Conservation (phyloP, 805 yeast genomes). For the Kockiozyma suomiensis region DNA sequence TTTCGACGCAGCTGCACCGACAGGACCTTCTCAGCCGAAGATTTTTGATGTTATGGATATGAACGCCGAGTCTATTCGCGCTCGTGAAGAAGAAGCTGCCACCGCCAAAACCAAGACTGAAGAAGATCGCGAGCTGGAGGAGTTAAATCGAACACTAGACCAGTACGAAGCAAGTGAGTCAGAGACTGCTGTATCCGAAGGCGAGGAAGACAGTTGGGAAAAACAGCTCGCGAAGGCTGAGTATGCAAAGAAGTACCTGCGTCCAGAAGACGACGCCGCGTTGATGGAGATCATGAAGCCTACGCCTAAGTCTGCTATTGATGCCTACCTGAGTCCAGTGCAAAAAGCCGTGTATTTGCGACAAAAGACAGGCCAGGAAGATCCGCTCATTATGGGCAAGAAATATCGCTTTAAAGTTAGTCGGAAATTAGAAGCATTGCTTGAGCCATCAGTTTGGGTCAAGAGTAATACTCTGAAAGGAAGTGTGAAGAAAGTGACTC, state of each 20-base stretch:
- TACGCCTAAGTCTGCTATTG: slow-evolving; percentile 20
- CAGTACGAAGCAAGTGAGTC: slow-evolving; percentile 1
- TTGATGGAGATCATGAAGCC: slow-evolving; percentile 24
- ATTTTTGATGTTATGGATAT: slow-evolving; percentile 15
- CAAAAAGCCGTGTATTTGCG: slow-evolving; percentile 28
- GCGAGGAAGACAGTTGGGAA: slow-evolving; percentile 2
- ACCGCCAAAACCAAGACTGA: background rate
- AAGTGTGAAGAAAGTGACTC: slow-evolving; percentile 85
- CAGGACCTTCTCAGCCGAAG: slow-evolving; percentile 11
- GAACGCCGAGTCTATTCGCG: slow-evolving; percentile 5
- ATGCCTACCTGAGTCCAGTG: slow-evolving; percentile 19
- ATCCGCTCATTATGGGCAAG: slow-evolving; percentile 44
- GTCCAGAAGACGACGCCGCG: slow-evolving; percentile 26
- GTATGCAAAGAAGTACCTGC: background rate
- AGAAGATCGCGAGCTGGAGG: slow-evolving; percentile 16
- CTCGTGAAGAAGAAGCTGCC: background rate
- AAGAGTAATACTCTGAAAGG: slow-evolving; percentile 81
- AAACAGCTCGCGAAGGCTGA: background rate
- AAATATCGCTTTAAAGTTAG: slow-evolving; percentile 60
- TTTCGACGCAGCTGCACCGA: slow-evolving; percentile 22
- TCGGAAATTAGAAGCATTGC: slow-evolving; percentile 66
- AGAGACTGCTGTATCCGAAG: background rate
- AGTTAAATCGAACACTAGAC: slow-evolving; percentile 10
- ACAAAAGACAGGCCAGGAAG: slow-evolving; percentile 24
- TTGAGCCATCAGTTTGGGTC: slow-evolving; percentile 86